phyloP scores from a whole-genome alignment of 805 yeast genomes.

The Teunomyces tritomae region DNA sequence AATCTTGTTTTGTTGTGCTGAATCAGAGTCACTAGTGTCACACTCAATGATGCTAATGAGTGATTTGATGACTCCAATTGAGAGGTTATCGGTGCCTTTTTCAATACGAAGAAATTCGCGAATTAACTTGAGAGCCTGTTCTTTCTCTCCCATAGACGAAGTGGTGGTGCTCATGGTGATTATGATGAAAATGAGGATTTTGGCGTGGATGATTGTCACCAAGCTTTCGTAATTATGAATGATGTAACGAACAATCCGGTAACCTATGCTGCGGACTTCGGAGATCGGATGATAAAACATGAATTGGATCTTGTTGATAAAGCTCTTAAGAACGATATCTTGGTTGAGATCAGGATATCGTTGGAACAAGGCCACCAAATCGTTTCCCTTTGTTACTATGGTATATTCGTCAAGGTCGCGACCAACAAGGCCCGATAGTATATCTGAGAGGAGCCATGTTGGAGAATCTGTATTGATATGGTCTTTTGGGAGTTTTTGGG shows the following conservation, averaged over 20 bases:
- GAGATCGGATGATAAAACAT: conserved; percentile 56
- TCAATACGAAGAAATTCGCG: conserved; percentile 56
- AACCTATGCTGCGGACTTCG: conserved; percentile 72
- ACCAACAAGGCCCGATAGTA: conserved; percentile 51
- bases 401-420: conserved; percentile 48
- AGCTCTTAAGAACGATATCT: conserved; percentile 60
- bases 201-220: conserved; percentile 48
- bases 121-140: conserved; percentile 71
- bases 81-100: conserved; percentile 50
- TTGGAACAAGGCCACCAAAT: conserved; percentile 54
- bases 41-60: conserved; percentile 37
- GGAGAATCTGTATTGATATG: conserved; percentile 7
- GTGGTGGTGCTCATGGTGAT: conserved; percentile 61
- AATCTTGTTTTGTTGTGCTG: conserved; percentile 6
- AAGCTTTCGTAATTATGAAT: conserved; percentile 55
- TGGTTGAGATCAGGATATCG: conserved; percentile 58
- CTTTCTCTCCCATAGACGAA: conserved; percentile 58
- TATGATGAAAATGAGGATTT: conserved; percentile 62
- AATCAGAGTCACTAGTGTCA: not conserved
- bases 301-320: conserved; percentile 56
- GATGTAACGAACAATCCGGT: conserved; percentile 66
- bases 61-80: conserved; percentile 65
- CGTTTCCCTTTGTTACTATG: conserved; percentile 62
- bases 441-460: conserved; percentile 63
- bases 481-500: not conserved